Evolutionary conservation across 148 eudicot species (phyloP).

Genomic region (Salicornia ramosissima): DNA sequence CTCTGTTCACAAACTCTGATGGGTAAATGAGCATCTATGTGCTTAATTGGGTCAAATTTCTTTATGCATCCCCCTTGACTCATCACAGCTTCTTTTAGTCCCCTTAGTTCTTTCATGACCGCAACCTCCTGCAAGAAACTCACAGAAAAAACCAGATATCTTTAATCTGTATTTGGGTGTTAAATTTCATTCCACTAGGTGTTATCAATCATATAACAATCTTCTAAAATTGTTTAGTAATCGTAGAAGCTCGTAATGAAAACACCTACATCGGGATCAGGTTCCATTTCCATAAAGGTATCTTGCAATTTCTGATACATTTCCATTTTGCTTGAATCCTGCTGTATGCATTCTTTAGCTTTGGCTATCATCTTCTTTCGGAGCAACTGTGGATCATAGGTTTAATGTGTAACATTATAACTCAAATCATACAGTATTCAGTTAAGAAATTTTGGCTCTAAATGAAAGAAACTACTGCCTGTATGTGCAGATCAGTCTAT

Average conservation of each 20-base stretch:
- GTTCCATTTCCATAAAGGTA: constrained; percentile 60
- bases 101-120: constrained; percentile 40
- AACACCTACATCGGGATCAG: constrained; percentile 42
- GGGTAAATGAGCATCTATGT: constrained; percentile 59
- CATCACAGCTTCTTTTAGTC: constrained; percentile 52
- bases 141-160: not conserved
- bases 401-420: not conserved
- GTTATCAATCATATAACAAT: not conserved
- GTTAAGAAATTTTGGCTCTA: no score
- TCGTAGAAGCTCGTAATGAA: not conserved
- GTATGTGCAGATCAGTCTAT: no score
- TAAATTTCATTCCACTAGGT: no score
- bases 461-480: no score
- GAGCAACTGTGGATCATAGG: constrained; percentile 44
- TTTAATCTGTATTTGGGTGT: not conserved
- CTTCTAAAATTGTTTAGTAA: not conserved
- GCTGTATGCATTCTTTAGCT: constrained; percentile 68
- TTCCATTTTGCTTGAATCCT: constrained; percentile 53
- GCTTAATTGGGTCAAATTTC: constrained; percentile 42
- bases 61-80: constrained; percentile 29
- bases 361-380: constrained; percentile 66
- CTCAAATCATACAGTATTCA: not conserved
- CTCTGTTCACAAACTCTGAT: constrained; percentile 72
- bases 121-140: constrained; percentile 24
- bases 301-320: constrained; percentile 73